Evolutionary conservation across 73 alveolate genomes (phyloP).

Genomic region (Tetrahymena elliotti): DNA sequence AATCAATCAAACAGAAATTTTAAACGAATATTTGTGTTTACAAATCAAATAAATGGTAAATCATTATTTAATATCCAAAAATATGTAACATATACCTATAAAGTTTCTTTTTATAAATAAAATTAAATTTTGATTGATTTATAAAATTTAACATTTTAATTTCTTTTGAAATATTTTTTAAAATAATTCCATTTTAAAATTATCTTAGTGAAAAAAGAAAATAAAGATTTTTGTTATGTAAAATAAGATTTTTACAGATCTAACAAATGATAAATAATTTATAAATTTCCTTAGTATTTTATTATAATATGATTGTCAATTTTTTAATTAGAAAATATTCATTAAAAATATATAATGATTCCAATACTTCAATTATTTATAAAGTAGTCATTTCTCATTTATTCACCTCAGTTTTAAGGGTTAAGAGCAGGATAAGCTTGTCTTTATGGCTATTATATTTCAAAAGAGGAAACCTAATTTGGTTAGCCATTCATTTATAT

Average conservation of each 20-base stretch:
- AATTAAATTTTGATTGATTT: too few relatives aligned
- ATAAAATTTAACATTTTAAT: too few relatives aligned
- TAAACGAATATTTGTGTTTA: not conserved
- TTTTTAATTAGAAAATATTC: too few relatives aligned
- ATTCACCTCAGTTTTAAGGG: not conserved
- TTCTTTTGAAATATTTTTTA: too few relatives aligned
- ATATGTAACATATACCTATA: too few relatives aligned
- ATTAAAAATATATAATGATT: not conserved
- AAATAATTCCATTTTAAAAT: too few relatives aligned
- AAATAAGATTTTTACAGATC: not conserved
- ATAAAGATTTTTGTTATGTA: too few relatives aligned
- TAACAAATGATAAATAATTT: not conserved
- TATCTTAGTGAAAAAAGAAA: too few relatives aligned
- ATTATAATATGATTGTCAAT: not conserved
- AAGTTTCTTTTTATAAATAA: too few relatives aligned
- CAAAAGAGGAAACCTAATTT: not conserved
- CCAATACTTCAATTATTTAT: not conserved
- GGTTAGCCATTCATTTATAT: not conserved
- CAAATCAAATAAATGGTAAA: not conserved
- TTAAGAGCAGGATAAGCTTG: not conserved
- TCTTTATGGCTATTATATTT: not conserved
- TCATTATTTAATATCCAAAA: not conserved
- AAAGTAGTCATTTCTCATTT: not conserved
- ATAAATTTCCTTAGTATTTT: not conserved
- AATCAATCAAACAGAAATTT: not conserved